Conservation (phyloP, 192 early-diverging fungal species). For the Rhizoclosmatium sp. region DNA sequence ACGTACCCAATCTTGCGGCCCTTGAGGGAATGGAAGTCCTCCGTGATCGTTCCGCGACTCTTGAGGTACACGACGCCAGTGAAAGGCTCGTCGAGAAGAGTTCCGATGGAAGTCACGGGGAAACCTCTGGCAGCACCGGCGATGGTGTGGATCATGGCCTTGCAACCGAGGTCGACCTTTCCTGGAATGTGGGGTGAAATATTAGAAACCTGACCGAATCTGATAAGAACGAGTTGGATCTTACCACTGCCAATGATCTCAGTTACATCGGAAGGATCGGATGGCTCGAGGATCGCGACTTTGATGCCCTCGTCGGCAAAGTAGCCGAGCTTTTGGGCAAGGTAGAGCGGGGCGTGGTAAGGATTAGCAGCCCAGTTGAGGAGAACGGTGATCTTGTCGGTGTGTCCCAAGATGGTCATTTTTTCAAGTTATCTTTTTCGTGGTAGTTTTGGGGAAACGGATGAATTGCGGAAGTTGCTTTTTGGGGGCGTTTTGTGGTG, state of each 20-base stretch:
- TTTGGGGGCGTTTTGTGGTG: too few relatives aligned
- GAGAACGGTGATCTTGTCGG: conserved; percentile 41
- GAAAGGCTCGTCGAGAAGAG: conserved; percentile 70
- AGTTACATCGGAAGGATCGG: conserved; percentile 70
- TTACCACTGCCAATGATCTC: conserved; percentile 61
- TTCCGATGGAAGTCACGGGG: conserved; percentile 69
- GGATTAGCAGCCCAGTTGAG: conserved; percentile 62
- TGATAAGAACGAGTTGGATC: not conserved
- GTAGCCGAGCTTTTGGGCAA: conserved; percentile 69
- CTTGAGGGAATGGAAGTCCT: conserved; percentile 59
- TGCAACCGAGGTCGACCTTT: conserved; percentile 68
- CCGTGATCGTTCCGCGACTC: conserved; percentile 58
- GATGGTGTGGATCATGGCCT: conserved; percentile 78
- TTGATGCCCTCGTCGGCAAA: conserved; percentile 66
- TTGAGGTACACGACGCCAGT: conserved; percentile 69
- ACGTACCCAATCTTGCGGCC: conserved; percentile 72
- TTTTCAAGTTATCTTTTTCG: not conserved
- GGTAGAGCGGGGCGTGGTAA: conserved; percentile 70
- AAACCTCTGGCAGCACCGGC: conserved; percentile 70
- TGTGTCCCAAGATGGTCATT: conserved; percentile 56
- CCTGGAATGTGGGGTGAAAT: conserved; percentile 32
- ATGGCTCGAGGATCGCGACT: conserved; percentile 73
- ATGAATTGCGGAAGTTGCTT: too few relatives aligned
- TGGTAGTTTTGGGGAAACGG: not conserved
- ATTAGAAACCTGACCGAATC: not conserved